Evolutionary conservation across 768 basidiomycete genomes (phyloP), one percentile per base, ranked within the genome.

Genomic region (Boletales sp.): DNA sequence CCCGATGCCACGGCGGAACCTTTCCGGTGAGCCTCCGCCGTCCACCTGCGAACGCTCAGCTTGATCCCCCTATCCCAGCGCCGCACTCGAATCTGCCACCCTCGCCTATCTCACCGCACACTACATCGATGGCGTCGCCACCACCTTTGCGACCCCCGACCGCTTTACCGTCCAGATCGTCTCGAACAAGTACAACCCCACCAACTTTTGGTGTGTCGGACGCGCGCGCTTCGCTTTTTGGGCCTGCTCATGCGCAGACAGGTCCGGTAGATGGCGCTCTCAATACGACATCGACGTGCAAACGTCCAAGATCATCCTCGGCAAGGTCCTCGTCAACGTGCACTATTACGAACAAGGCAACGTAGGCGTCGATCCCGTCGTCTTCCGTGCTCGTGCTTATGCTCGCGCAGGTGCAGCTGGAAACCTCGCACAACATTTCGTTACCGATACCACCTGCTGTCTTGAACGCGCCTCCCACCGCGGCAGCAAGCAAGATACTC

Each of bases 281-380:
- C 79, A 86, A 56, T 98, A 97, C 66, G 65, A 72, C 9, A 74
- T 97, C 43, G 83, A 95, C 64, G 66, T 89, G 35, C 78, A 5
- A 0, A 53, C 75, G 15, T 73, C 78, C 36, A 78, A 79, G 46
- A 76, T 69, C 51, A 74, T 97, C 6, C 67, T 70, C n/a, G 94
- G 93, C 0, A 80, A 74, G 59, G 81, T 97, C 14, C 73, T 86
- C 8, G 79, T 90, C 39, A 89, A 93, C 59, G 86, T 97, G 12
- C 97, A 99, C 67, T 98, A 98, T 63, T 98, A 94, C 62, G 97
- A 99, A 67, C 92, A 97, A 64, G 95, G 95, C 57, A 95, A 94
- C 65, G 92, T 94, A 48, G 44, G 83, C 0, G 58, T 5, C 19
- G 3, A 31, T 45, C 21, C 14, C 14, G 15, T 52, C 11, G 40